Evolutionary conservation across 805 yeast species (phyloP).

Genomic region (Saccharomycopsis microspora): DNA sequence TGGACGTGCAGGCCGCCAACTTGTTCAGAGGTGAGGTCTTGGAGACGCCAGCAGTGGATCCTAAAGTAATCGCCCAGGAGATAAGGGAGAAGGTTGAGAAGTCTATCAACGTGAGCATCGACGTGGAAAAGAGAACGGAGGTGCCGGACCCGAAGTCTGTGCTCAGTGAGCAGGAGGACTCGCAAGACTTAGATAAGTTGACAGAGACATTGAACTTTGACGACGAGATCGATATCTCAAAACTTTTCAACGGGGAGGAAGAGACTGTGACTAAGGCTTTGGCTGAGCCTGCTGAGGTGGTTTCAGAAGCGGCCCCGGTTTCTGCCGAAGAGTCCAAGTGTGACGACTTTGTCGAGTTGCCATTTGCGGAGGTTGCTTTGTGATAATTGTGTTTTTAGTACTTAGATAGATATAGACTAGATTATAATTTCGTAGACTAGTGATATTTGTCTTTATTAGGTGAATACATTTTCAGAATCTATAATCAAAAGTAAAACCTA

Average conservation of each 20-base stretch:
- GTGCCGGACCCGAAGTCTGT: background rate
- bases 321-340: background rate
- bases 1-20: background rate
- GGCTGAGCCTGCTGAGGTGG: background rate
- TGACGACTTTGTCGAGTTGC: too few species aligned
- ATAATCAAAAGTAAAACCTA: too few species aligned
- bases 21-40: background rate
- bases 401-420: too few species aligned
- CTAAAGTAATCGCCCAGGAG: background rate
- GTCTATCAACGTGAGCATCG: background rate
- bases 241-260: too few species aligned
- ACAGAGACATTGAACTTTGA: background rate
- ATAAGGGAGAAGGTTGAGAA: background rate
- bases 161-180: constrained; percentile 1
- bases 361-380: too few species aligned
- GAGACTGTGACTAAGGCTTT: too few species aligned
- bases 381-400: too few species aligned
- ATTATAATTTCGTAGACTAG: too few species aligned
- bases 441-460: too few species aligned
- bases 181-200: background rate
- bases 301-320: background rate
- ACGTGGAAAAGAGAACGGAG: background rate
- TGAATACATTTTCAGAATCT: too few species aligned
- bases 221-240: background rate
- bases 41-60: background rate